Base-by-base conservation (phyloP, 345 rosid species). In the Lumnitzera littorea region DNA sequence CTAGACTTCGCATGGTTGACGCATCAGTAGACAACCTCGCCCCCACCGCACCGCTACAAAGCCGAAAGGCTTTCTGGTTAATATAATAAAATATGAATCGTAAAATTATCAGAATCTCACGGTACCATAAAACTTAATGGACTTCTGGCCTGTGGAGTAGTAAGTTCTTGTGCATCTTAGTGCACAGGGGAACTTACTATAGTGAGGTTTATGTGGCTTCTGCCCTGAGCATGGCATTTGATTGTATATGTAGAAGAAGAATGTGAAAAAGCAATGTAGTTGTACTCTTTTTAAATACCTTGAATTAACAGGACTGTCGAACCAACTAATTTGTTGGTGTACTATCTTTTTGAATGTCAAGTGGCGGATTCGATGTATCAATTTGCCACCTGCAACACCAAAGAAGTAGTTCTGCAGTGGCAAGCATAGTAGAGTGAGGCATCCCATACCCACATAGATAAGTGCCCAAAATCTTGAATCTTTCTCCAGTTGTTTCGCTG, bases 281-380 rank as follows among this genome's bases (percentile, higher is more conserved):
- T 20, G 20, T 20, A 56, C 67, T 36, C 43, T 36, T 36, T 36
- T 36, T 9, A 36, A 5, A 23, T 29, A 79, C 91, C 91, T 91
- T 8, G 98, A 76, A 61, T 91, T 89, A 17, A 79, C 67, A 53
- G 90, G 74, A 63, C 85, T 90, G 56, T 91, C 98, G 17, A 91
- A 91, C 91, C 95, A 91, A 68, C 89, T 76, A 56, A 91, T 88
- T 53, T 88, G 82, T 67, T 88, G 95, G 73, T 84, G 87, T 48
- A 84, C 96, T 23, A 88, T 84, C 69, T 83, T 86, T 69, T 83
- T 81, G 64, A 91, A 91, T 1, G 85, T 77, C 81, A 80, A 55
- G 15, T 82, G 69, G 15, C 98, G 76, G 41, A 89, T 86, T 59
- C 96, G 73, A 70, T 74, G 70, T 11, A 91, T 82, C 73, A 91